Base-by-base conservation (phyloP, 257 asterid species). In the Sherardia arvensis region DNA sequence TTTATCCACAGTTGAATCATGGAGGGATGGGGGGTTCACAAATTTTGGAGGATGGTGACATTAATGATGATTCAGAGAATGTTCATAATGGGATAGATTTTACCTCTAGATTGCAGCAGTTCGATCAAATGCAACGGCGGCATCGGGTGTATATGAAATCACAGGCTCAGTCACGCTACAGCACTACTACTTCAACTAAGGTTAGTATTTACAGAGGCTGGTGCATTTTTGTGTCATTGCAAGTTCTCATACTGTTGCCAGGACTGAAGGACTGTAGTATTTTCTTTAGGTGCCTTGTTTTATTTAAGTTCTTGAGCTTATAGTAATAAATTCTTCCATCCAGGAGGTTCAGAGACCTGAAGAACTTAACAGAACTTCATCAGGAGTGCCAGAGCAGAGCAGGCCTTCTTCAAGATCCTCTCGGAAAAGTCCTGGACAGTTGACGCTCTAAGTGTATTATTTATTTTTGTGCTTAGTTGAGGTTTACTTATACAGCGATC, bases 311-410 rank as follows among this genome's bases (percentile, higher is more conserved):
- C 11, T 21, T 49, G 26, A 53, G 25, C 20, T 14, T 27, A 23
- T 0, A 22, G 20, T 20, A 27, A 8, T 14, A 47, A 30, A 59
- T 59, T 59, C 47, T 26, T 61, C 7, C 30, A 38, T 75, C 73
- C 88, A 91, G 98, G 98, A 85, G 55, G 71, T 76, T 60, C 81
- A 80, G 76, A 77, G 79, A 80, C 78, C 71, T 11, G 96, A 85
- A 61, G 96, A 85, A 68, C 67, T 76, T 47, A 78, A 61, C 57
- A 81, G 82, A 68, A 59, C 63, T 8, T 68, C 95, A 43, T 67
- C 60, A 54, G 65, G 79, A 20, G 73, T 55, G 34, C 67, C 77
- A 25, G 96, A 90, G 28, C 49, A 48, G 66, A 81, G 71, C 72
- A 78, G 80, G 65, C 79, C 93, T 65, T 80, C 90, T 62, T 87